phyloP scores from a whole-genome alignment of 2,329 filamentous ascomycete genomes.

The Pyrenochaeta sp. region DNA sequence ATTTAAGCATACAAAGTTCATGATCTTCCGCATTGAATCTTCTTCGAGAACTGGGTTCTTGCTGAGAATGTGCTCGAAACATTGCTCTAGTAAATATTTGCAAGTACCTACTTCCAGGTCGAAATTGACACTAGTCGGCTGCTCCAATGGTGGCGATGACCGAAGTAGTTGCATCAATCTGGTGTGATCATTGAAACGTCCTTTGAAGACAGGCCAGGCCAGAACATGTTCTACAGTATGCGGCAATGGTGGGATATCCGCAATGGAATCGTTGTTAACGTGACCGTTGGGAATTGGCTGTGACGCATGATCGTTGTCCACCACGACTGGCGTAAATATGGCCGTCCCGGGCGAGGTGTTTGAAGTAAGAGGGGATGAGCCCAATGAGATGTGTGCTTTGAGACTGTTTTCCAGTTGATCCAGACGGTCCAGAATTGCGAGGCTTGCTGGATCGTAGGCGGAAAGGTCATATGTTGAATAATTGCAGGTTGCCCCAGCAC shows the following conservation, averaged over 20 bases:
- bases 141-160: not conserved
- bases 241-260: not conserved
- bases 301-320: too few species aligned
- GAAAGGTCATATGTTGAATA: constrained; percentile 18
- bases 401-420: constrained; percentile 9
- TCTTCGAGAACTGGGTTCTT: constrained; percentile 17
- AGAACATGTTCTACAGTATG: constrained; percentile 4
- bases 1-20: constrained; percentile 12
- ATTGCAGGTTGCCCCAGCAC: constrained; percentile 14
- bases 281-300: not conserved
- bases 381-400: not conserved
- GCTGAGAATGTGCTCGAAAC: constrained; percentile 2
- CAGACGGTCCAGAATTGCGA: constrained; percentile 14
- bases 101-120: not conserved
- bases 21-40: not conserved
- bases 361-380: not conserved
- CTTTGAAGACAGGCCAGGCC: constrained; percentile 1
- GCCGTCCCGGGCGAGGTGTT: not conserved
- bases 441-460: constrained; percentile 19
- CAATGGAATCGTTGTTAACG: not conserved
- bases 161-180: not conserved
- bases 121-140: constrained; percentile 3
- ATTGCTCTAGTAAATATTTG: constrained; percentile 7
- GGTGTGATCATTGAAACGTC: not conserved
- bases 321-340: not conserved